Base-by-base conservation (phyloP, 2,329 filamentous ascomycete species). In the Myotisia sp. region DNA sequence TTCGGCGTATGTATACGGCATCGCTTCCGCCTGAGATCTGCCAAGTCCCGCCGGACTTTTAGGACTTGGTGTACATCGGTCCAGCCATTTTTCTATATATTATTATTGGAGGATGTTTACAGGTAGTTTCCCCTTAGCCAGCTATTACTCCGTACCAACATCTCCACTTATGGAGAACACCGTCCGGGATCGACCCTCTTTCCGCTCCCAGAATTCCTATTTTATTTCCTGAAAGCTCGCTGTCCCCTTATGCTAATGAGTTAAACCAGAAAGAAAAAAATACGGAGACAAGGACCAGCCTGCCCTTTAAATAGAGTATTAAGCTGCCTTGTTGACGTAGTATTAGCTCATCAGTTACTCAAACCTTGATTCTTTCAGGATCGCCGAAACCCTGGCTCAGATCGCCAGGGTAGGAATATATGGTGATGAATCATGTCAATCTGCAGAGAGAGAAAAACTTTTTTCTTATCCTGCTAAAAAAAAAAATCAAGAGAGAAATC, bases 401-500 rank as follows among this genome's bases (percentile, higher is more conserved):
- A 27, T 34, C 32, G 32, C 22, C 22, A n/a, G 24, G 23, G 2
- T 9, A 24, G 14, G 13, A 24, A 21, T 20, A 21, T 17, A 27
- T 26, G 17, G 32, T 26, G 32, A 26, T 34, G 22, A 18, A 34
- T 34, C 32, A 32, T n/a, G n/a, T n/a, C n/a, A n/a, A n/a, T n/a
- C n/a, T n/a, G n/a, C n/a, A n/a, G n/a, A n/a, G n/a, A n/a, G n/a
- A n/a, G n/a, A n/a, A 32, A 19, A 23, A 32, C 16, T 19, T 32
- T 32, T 22, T 32, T 32, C 29, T 22, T 22, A 23, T 16, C 29
- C 22, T 23, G 22, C 29, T 32, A 32, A 32, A 32, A 30, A 34
- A 34, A 24, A 24, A 34, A 23, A 17, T 19, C 27, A 26, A n/a
- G n/a, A n/a, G n/a, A n/a, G n/a, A n/a, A n/a, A n/a, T n/a, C n/a